Percentiles rank a stretch among this genome's conserved stretches.
Conservation (phyloP, 2,329 filamentous ascomycete genomes). For the Botryotinia calthae region DNA sequence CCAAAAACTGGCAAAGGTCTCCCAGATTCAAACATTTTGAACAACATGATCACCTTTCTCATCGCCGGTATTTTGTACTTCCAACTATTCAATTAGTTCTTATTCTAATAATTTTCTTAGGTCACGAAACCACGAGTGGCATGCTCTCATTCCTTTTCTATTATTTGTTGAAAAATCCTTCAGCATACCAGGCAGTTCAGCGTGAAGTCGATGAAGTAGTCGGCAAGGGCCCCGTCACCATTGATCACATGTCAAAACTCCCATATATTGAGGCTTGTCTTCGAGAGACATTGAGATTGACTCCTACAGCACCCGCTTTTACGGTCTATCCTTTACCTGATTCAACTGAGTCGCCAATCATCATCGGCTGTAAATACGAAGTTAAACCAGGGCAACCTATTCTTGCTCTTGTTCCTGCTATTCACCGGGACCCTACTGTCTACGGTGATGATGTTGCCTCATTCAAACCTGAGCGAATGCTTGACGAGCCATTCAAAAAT, state of each 20-base stretch:
- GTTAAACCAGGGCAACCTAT: slow-evolving; percentile 52
- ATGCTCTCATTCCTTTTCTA: slow-evolving; percentile 51
- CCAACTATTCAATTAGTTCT: slow-evolving; percentile 29
- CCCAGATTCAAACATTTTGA: slow-evolving; percentile 59
- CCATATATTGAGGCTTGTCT: slow-evolving; percentile 65
- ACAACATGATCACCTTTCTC: slow-evolving; percentile 74
- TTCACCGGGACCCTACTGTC: slow-evolving; percentile 61
- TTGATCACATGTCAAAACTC: slow-evolving; percentile 52
- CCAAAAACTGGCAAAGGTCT: slow-evolving; percentile 65
- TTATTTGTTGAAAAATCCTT: slow-evolving; percentile 51
- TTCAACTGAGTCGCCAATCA: slow-evolving; percentile 30
- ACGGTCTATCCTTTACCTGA: slow-evolving; percentile 46
- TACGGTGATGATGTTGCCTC: slow-evolving; percentile 63
- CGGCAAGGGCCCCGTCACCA: slow-evolving; percentile 44
- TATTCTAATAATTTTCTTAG: slow-evolving; percentile 45
- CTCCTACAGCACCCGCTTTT: slow-evolving; percentile 42
- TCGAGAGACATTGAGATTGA: slow-evolving; percentile 62
- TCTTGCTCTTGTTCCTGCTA: not conserved
- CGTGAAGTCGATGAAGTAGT: slow-evolving; percentile 55
- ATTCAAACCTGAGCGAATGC: slow-evolving; percentile 71
- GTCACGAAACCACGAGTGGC: slow-evolving; percentile 66
- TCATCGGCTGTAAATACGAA: slow-evolving; percentile 41
- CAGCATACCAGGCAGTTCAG: slow-evolving; percentile 47
- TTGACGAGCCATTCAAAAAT: slow-evolving; percentile 65
- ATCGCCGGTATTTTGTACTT: slow-evolving; percentile 40